Evolutionary conservation across 768 basidiomycete species (phyloP), one percentile per base, ranked within the genome.

Genomic region (Austroboletus eburneus): DNA sequence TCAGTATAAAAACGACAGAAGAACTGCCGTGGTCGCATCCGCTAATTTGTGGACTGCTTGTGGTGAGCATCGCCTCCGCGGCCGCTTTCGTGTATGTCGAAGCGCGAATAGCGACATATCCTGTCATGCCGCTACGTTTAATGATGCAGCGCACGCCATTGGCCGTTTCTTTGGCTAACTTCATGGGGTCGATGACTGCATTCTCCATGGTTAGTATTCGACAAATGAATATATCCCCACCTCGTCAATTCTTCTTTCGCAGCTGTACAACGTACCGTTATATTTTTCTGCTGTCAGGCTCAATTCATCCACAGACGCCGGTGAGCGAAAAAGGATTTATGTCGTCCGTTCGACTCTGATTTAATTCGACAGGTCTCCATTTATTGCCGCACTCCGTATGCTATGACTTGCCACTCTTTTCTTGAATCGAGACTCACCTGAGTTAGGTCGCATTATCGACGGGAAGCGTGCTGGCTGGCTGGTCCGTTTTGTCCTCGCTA

Each of bases 401-500:
- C 42, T 91, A 68, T 66, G 82, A 42, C 29, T 40, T 25, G 5
- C 56, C 27, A 35, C 39, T 36, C 29, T 40, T 21, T 33, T 27
- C 27, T 39, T 52, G 22, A 45, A 22, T 41, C 52, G 34, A 55
- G 44, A 38, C 52, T 56, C 23, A 53, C 44, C 46, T 56, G 45
- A 45, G 41, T 40, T 61, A 92, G 87, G 68, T 88, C 51, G 83
- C 87, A 40, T 76, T 96, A 45, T 86, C 92, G 3, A 71, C 75
- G 1, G 95, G 95, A 20, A 94, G 91, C 52, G 76, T 99, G 25
- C 73, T 85, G 41, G 90, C 91, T 34, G 95, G 95, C 57, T 94
- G 85, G 83, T 87, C 64, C 56, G 78, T 69, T 23, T 46, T 46
- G 10, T 42, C 41, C 16, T 32, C 43, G 33, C 44, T 37, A 5